Percentiles rank a stretch among this genome's conserved stretches.
Evolutionary conservation across 805 yeast species (phyloP).

Genomic region (Saturnispora hagleri): DNA sequence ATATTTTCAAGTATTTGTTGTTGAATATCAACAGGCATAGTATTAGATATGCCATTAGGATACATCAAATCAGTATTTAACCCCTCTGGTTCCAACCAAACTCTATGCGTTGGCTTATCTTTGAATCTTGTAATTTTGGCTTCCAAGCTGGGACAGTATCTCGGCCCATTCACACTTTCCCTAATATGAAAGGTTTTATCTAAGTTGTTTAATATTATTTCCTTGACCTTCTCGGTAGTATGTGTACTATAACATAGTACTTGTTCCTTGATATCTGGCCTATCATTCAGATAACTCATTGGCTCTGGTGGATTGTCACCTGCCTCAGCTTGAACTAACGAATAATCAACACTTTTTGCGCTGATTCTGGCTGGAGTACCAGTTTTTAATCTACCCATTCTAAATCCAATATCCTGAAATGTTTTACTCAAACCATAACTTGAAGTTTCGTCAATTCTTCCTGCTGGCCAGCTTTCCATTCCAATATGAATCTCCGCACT

Average conservation of each 20-base stretch:
- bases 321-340: constrained; percentile 52
- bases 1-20: constrained; percentile 61
- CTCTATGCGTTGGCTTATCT: constrained; percentile 64
- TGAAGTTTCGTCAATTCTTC: constrained; percentile 88
- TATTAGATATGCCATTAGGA: constrained; percentile 93
- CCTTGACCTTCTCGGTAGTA: constrained; percentile 71
- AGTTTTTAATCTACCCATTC: constrained; percentile 83
- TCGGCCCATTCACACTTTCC: constrained; percentile 91
- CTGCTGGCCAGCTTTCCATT: constrained; percentile 69
- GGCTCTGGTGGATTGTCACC: constrained; percentile 86
- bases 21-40: constrained; percentile 95
- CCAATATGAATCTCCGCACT: constrained; percentile 96
- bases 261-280: constrained; percentile 52
- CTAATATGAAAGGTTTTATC: constrained; percentile 82
- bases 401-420: constrained; percentile 65
- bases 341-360: constrained; percentile 59
- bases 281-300: constrained; percentile 75
- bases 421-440: constrained; percentile 84
- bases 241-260: constrained; percentile 66
- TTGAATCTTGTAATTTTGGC: constrained; percentile 76
- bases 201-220: constrained; percentile 56
- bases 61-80: constrained; percentile 77
- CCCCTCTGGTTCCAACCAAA: constrained; percentile 98
- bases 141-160: constrained; percentile 96
- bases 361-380: constrained; percentile 95